These are phyloP conservation scores for Rutstroemia sydowiana DNA, from an alignment of 2,329 filamentous ascomycete species.

Conservation along the genomic window DNA sequence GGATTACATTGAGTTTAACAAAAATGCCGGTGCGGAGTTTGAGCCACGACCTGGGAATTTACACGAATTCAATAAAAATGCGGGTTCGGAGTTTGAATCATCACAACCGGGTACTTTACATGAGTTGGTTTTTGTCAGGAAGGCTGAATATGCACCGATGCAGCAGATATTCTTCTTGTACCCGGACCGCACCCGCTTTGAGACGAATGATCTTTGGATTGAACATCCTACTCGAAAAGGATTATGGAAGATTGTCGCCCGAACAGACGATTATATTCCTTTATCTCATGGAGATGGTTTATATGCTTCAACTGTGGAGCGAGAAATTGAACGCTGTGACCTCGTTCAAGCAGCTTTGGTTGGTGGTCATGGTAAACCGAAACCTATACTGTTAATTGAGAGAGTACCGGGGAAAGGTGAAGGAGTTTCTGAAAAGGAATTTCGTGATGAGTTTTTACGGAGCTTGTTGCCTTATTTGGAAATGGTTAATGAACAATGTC, in stretches of 20 bases:
- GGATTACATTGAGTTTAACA: background rate
- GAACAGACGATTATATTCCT: conserved; percentile 10
- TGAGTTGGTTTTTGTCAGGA: background rate
- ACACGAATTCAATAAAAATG: no score
- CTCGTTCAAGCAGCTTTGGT: conserved; percentile 3
- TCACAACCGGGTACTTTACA: no score
- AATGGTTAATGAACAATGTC: background rate
- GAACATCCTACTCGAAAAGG: conserved; percentile 8
- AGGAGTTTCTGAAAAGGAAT: no score
- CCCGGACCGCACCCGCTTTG: background rate
- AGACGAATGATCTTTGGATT: conserved; percentile 10
- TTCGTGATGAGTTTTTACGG: background rate
- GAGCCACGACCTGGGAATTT: background rate
- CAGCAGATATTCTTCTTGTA: background rate
- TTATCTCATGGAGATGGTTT: conserved; percentile 4
- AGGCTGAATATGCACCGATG: background rate
- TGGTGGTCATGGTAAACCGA: background rate
- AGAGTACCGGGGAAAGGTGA: background rate
- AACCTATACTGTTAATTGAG: background rate
- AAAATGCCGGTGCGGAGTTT: background rate
- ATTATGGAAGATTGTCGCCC: conserved; percentile 9
- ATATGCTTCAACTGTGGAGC: background rate
- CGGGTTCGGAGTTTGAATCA: no score
- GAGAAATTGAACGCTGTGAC: conserved; percentile 3
- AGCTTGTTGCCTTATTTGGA: background rate